Percentiles rank a stretch among this genome's conserved stretches.
phyloP scores from a whole-genome alignment of 352 stramenopile genomes.

The Saprolegnia diclina region DNA sequence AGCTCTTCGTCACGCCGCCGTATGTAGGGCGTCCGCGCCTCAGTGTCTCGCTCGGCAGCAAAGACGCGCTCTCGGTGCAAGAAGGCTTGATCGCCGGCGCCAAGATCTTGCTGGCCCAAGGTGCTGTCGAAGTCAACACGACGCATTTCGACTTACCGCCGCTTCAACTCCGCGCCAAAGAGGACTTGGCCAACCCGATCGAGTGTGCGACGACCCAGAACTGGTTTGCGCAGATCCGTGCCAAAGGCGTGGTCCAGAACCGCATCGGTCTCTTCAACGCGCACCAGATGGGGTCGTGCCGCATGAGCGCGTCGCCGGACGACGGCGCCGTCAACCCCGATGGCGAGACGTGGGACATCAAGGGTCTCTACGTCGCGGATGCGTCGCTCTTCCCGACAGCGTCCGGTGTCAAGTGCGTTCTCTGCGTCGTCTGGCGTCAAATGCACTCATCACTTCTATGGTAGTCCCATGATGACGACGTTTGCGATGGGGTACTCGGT shows the following conservation, averaged over 20 bases:
- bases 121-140: slow-evolving; percentile 29
- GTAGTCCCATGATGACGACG: slow-evolving; percentile 26
- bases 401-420: slow-evolving; percentile 29
- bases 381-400: slow-evolving; percentile 35
- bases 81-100: slow-evolving; percentile 27
- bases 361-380: slow-evolving; percentile 35
- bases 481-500: slow-evolving; percentile 26
- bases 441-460: not conserved
- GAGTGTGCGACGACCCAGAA: slow-evolving; percentile 25
- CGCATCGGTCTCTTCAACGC: slow-evolving; percentile 30
- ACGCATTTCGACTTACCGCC: slow-evolving; percentile 25
- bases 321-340: slow-evolving; percentile 31
- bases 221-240: slow-evolving; percentile 22
- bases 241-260: slow-evolving; percentile 24
- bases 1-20: not conserved
- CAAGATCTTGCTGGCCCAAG: slow-evolving; percentile 29
- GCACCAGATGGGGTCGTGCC: slow-evolving; percentile 35
- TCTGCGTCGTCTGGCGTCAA: not conserved
- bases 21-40: slow-evolving; percentile 22
- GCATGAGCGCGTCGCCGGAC: slow-evolving; percentile 28
- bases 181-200: slow-evolving; percentile 26
- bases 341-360: slow-evolving; percentile 34
- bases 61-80: slow-evolving; percentile 30
- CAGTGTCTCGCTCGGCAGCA: slow-evolving; percentile 26
- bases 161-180: slow-evolving; percentile 1